Conservation (phyloP, 805 yeast species). For the Wickerhamomyces pijperi region DNA sequence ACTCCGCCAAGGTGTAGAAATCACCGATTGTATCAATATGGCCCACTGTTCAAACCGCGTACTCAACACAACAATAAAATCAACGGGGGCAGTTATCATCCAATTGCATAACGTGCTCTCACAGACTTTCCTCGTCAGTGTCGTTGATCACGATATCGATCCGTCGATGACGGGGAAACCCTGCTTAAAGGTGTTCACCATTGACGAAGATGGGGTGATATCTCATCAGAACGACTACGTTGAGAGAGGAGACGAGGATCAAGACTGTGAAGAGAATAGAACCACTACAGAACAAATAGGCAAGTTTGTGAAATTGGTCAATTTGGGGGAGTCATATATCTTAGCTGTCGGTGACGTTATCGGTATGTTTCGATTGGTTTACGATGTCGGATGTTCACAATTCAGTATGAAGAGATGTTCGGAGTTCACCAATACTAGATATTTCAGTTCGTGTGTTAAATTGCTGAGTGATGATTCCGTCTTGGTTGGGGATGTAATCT, state of each 20-base stretch:
- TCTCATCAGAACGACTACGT: background rate
- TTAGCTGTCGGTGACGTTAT: background rate
- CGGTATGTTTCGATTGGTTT: background rate
- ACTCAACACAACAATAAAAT: no score
- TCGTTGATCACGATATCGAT: background rate
- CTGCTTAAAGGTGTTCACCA: background rate
- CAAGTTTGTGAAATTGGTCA: no score
- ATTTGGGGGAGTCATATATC: background rate
- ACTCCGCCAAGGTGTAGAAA: background rate
- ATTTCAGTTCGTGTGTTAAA: background rate
- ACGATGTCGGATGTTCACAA: background rate
- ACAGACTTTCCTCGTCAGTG: background rate
- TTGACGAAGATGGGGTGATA: background rate
- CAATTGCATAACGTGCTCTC: background rate
- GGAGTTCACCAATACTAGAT: background rate
- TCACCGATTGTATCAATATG: background rate
- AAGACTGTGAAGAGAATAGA: no score
- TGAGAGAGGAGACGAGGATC: background rate
- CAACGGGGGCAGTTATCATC: background rate
- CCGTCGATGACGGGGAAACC: background rate
- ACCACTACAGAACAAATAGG: background rate
- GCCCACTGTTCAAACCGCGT: background rate
- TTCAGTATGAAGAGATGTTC: background rate
- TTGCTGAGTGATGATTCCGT: background rate
- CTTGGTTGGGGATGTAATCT: background rate